Percentiles rank a stretch among this genome's conserved stretches.
These are phyloP conservation scores for Suillus paluster DNA, from an alignment of 768 basidiomycete genomes.

Conservation along the genomic window DNA sequence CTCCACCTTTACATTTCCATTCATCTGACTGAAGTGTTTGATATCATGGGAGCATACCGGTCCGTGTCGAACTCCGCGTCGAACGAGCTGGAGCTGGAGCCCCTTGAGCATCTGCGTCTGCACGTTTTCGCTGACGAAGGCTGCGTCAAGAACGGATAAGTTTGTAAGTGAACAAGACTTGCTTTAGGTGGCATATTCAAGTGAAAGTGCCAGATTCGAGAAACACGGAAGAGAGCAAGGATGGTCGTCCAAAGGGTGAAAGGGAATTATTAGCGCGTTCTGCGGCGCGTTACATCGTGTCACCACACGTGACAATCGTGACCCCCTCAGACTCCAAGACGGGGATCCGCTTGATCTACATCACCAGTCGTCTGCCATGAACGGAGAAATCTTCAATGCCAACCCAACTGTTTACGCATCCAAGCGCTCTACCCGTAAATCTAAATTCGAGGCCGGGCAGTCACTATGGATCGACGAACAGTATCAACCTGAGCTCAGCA, in stretches of 20 bases:
- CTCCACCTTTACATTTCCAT: conserved; percentile 19
- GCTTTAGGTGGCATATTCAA: conserved; percentile 45
- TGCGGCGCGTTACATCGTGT: conserved; percentile 15
- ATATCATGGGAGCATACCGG: conserved; percentile 19
- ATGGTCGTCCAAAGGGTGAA: conserved; percentile 6
- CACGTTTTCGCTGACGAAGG: conserved; percentile 59
- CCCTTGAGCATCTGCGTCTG: conserved; percentile 41
- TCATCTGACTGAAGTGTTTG: conserved; percentile 20
- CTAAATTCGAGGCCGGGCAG: conserved; percentile 42
- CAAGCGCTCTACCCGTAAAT: conserved; percentile 49
- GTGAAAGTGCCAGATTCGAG: neutral
- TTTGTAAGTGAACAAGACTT: conserved; percentile 3
- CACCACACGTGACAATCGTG: conserved; percentile 34
- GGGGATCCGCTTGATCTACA: neutral
- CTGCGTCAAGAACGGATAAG: conserved; percentile 29
- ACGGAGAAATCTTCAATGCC: conserved; percentile 77
- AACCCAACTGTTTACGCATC: conserved; percentile 83
- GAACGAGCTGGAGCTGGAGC: conserved; percentile 49
- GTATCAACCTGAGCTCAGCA: conserved; percentile 42
- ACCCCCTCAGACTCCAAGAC: conserved; percentile 11
- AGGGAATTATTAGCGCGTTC: conserved; percentile 27
- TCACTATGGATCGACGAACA: conserved; percentile 68
- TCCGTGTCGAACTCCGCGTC: conserved; percentile 50
- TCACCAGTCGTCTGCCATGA: conserved; percentile 40
- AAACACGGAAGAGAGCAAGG: neutral